Percentiles rank a stretch among this genome's conserved stretches.
phyloP scores from a whole-genome alignment of 1,284 basidiomycete genomes.

The Sutorius eximius region DNA sequence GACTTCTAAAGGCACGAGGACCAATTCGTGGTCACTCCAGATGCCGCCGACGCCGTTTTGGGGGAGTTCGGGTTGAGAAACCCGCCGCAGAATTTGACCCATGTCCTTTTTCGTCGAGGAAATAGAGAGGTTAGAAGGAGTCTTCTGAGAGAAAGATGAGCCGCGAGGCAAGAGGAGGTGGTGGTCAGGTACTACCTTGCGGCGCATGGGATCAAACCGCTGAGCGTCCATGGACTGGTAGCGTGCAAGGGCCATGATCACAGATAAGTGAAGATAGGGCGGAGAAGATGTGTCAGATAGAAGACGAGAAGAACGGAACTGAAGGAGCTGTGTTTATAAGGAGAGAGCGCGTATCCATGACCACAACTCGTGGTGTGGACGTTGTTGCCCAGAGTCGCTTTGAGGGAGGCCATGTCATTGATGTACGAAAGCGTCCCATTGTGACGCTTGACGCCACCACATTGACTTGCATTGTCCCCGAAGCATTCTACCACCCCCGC shows the following conservation, averaged over 20 bases:
- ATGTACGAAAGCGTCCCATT: constrained; percentile 18
- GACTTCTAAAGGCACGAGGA: constrained; percentile 33
- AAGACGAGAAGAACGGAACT: constrained; percentile 33
- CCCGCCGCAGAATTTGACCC: constrained; percentile 28
- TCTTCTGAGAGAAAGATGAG: constrained; percentile 26
- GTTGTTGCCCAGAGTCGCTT: constrained; percentile 21
- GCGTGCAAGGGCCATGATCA: constrained; percentile 29
- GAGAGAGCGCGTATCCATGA: constrained; percentile 21
- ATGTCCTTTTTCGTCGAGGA: constrained; percentile 17
- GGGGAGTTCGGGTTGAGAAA: constrained; percentile 21
- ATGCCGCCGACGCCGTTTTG: constrained; percentile 26
- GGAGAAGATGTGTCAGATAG: constrained; percentile 28
- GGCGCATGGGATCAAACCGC: constrained; percentile 33
- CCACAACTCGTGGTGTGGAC: constrained; percentile 27
- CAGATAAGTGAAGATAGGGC: constrained; percentile 33
- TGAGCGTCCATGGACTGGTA: constrained; percentile 31
- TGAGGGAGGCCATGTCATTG: constrained; percentile 17
- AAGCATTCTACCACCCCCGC: constrained; percentile 13
- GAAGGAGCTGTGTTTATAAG: constrained; percentile 27
- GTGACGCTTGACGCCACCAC: constrained; percentile 11
- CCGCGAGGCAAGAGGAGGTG: constrained; percentile 17
- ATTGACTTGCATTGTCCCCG: constrained; percentile 18
- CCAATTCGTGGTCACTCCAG: constrained; percentile 35
- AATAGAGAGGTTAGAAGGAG: constrained; percentile 9
- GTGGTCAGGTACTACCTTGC: constrained; percentile 24